Evolutionary conservation across 1,139 yeast species (phyloP), one percentile per base, ranked within the genome.

Genomic region (Schizosaccharomyces versatilis): DNA sequence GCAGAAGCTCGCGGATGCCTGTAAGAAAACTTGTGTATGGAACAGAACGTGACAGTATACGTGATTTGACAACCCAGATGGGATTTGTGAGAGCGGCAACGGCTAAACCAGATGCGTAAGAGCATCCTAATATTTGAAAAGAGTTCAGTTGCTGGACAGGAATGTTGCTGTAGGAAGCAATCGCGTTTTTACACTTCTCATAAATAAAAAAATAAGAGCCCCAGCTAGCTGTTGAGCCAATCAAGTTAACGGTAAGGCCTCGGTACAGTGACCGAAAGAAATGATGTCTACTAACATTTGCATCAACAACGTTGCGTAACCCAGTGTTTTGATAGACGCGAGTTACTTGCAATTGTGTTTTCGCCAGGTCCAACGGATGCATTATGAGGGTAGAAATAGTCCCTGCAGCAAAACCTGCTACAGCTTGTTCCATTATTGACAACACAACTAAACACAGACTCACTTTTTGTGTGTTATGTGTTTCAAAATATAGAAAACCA

Each of bases 171-270:
- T 47, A 36, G 12, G 40, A 19, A 17, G 40, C 54, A 53, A 54
- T 19, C 59, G 54, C 41, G 67, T 68, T 61, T 81, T 81, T 61
- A 76, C 73, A 55, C 72, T 74, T 51, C 80, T 76, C 66, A 10
- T 88, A 90, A 41, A 83, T 68, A 19, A 79, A 74, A 66, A 90
- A 90, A 63, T 90, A 90, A 9, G 83, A 65, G 0, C 86, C 84
- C 97, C 98, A 90, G 0, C 95, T 93, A 0, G 79, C 65, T 0
- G 93, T 78, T 60, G 86, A 85, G 0, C 97, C 98, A 0, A 84
- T 56, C 2, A 88, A 63, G 63, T 88, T 90, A 1, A 94, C 88
- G 0, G 78, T 71, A 1, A 90, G 70, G 0, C 98, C 98, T 56
- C 96, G 72, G 63, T 90, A 90, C 0, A 74, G 61, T 58, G 72